Conservation (phyloP, 2,329 filamentous ascomycete genomes). For the Chaetomium olivaceum region DNA sequence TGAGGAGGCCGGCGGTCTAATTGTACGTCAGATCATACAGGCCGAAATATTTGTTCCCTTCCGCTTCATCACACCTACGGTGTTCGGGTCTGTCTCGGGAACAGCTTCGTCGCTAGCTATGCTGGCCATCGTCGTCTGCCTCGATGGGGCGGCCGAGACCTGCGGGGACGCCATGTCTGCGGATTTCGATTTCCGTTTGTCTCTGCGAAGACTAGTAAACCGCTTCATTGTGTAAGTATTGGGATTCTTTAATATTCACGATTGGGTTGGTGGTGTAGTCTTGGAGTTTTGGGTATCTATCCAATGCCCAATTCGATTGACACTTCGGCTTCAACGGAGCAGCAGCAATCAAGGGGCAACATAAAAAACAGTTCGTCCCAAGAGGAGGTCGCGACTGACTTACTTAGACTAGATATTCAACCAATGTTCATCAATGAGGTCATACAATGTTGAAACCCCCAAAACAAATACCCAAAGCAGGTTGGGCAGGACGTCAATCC, state of each 20-base stretch:
- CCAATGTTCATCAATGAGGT: constrained; percentile 17
- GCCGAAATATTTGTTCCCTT: not conserved
- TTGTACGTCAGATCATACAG: constrained; percentile 14
- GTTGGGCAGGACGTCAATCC: constrained; percentile 11
- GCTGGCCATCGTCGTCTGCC: constrained; percentile 49
- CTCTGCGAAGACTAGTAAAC: constrained; percentile 20
- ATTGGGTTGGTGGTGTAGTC: not conserved
- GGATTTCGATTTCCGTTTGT: constrained; percentile 24
- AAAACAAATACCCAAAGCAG: constrained; percentile 8
- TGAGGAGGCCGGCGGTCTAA: constrained; percentile 75
- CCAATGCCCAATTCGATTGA: not conserved
- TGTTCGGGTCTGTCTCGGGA: constrained; percentile 59
- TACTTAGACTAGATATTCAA: not conserved
- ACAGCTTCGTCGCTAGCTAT: constrained; percentile 58
- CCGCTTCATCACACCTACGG: constrained; percentile 44
- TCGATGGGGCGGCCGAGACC: constrained; percentile 43
- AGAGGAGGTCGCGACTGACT: constrained; percentile 1
- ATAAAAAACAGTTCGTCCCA: constrained; percentile 9
- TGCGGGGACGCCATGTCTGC: constrained; percentile 19
- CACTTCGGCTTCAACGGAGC: not conserved
- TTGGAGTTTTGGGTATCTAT: not conserved
- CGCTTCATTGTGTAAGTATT: constrained; percentile 22
- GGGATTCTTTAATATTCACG: not conserved
- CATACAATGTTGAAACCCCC: not conserved
- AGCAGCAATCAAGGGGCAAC: not conserved